Evolutionary conservation across 495 filamentous ascomycete genomes (phyloP).

Genomic region (Haplographium delicatum): DNA sequence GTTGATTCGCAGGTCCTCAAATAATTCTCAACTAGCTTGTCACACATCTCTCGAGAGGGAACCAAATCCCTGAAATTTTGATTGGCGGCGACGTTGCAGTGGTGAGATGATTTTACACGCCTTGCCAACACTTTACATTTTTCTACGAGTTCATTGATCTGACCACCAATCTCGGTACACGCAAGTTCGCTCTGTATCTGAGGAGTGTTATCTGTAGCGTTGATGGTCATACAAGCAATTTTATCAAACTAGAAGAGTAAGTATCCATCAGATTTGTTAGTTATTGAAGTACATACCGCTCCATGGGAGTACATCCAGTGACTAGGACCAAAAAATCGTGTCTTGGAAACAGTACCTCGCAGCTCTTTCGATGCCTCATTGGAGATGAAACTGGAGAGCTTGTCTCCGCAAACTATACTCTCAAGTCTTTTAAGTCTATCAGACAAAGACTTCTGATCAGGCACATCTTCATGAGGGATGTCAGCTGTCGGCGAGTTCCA

Average conservation of each 20-base stretch:
- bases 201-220: neutral
- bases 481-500: neutral
- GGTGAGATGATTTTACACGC: slow-evolving; percentile 22
- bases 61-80: slow-evolving; percentile 23
- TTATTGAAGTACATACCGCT: too few relatives aligned
- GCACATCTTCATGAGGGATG: neutral
- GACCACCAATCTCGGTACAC: slow-evolving; percentile 2
- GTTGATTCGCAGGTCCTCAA: slow-evolving; percentile 41
- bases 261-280: too few relatives aligned
- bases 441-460: neutral
- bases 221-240: slow-evolving; percentile 2
- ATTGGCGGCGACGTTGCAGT: slow-evolving; percentile 15
- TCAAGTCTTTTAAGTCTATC: slow-evolving; percentile 5
- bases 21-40: slow-evolving; percentile 41
- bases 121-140: slow-evolving; percentile 21
- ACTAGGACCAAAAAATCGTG: slow-evolving; percentile 46
- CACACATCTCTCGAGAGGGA: slow-evolving; percentile 42
- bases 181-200: neutral
- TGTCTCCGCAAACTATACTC: slow-evolving; percentile 5
- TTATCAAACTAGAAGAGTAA: slow-evolving; percentile 10
- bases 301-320: slow-evolving; percentile 48
- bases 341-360: slow-evolving; percentile 33
- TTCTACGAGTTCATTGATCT: slow-evolving; percentile 15
- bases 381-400: neutral
- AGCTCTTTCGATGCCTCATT: neutral